Conservation (phyloP, 2,329 filamentous ascomycete species). For the Mycosphaerella sp. region DNA sequence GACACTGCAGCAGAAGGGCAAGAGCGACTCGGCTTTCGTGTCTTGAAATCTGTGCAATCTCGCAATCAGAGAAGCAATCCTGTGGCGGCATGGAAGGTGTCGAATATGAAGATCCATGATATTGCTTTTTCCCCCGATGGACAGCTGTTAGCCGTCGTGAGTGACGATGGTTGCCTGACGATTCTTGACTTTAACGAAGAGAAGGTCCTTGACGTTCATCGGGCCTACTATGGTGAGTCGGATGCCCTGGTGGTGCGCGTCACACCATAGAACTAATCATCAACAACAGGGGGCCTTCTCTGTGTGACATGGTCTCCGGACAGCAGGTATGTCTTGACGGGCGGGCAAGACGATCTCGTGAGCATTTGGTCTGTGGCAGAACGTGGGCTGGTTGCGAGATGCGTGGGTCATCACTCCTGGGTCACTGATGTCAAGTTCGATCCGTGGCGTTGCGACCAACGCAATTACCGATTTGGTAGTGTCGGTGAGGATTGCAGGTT, state of each 20-base stretch:
- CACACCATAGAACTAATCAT: neutral
- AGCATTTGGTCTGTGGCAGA: slow-evolving; percentile 92
- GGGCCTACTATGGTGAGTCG: slow-evolving; percentile 72
- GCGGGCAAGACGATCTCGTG: slow-evolving; percentile 91
- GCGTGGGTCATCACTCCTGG: slow-evolving; percentile 94
- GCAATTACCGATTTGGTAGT: slow-evolving; percentile 91
- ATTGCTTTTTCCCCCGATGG: slow-evolving; percentile 90
- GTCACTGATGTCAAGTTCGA: slow-evolving; percentile 91
- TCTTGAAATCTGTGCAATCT: slow-evolving; percentile 88
- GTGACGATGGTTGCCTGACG: slow-evolving; percentile 82
- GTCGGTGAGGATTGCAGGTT: slow-evolving; percentile 90
- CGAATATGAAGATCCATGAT: slow-evolving; percentile 81
- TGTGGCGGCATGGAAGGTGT: slow-evolving; percentile 85
- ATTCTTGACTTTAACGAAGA: slow-evolving; percentile 91
- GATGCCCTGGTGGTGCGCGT: no score
- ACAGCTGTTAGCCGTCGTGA: slow-evolving; percentile 78
- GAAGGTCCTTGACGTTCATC: slow-evolving; percentile 77
- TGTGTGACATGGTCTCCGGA: slow-evolving; percentile 98
- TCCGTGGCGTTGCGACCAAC: slow-evolving; percentile 92
- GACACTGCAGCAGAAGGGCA: slow-evolving; percentile 29
- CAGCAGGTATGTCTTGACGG: slow-evolving; percentile 89
- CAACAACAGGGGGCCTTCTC: slow-evolving; percentile 54
- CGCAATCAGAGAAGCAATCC: slow-evolving; percentile 92
- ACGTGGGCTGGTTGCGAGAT: slow-evolving; percentile 77
- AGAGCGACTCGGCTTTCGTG: slow-evolving; percentile 38